A percentile compares a stretch with the other conserved stretches of the same genome.
Conservation (phyloP, 371 early-diverging fungal genomes). For the Coemansia sp. region DNA sequence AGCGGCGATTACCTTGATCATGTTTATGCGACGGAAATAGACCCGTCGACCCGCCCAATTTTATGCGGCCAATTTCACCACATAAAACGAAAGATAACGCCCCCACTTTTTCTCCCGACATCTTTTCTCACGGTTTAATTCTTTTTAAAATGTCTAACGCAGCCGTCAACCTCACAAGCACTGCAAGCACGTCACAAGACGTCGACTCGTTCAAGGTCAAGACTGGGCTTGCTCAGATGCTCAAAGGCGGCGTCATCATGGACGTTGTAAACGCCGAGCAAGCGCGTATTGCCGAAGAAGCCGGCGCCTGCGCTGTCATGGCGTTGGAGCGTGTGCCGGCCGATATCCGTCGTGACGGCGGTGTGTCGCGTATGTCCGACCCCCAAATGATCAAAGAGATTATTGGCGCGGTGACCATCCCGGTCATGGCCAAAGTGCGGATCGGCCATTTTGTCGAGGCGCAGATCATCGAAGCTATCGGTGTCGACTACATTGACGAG, state of each 20-base stretch:
- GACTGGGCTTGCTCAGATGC: slow-evolving; percentile 95
- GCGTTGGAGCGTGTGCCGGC: slow-evolving; percentile 98
- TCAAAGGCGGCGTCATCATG: slow-evolving; percentile 99
- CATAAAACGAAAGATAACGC: neutral
- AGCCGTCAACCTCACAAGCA: neutral
- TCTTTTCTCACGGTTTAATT: neutral
- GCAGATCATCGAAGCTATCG: slow-evolving; percentile 87
- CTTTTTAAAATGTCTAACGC: neutral
- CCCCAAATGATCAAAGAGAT: slow-evolving; percentile 97
- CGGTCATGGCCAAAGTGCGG: slow-evolving; percentile 98
- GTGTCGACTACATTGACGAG: slow-evolving; percentile 96
- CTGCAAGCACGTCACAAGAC: neutral
- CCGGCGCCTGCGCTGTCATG: slow-evolving; percentile 98
- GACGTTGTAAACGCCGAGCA: slow-evolving; percentile 97
- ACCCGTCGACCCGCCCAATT: neutral
- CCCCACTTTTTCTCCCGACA: neutral
- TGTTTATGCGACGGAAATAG: neutral
- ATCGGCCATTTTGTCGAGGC: slow-evolving; percentile 99
- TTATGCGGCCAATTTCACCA: neutral
- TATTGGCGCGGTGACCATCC: slow-evolving; percentile 92
- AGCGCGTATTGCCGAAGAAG: slow-evolving; percentile 96
- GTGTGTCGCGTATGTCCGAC: slow-evolving; percentile 98
- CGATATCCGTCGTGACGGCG: slow-evolving; percentile 97
- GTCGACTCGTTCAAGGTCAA: slow-evolving; percentile 66
- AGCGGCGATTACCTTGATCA: neutral